Base-by-base conservation (phyloP, 2,329 filamentous ascomycete genomes). In the Calonectria montana region DNA sequence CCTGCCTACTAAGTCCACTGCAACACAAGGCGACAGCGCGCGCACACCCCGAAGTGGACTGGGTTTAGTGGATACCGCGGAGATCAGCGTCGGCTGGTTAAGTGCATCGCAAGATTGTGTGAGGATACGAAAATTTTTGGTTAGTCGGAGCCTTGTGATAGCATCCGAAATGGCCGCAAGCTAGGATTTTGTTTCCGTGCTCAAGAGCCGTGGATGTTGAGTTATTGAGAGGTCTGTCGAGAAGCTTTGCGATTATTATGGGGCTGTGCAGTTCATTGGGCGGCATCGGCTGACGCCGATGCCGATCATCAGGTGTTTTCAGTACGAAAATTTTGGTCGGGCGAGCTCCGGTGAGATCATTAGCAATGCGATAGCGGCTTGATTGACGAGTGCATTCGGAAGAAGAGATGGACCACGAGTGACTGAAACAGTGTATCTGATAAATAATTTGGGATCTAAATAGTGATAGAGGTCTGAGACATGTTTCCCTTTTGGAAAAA, bases 241-340 rank as follows among this genome's bases (percentile, higher is more conserved):
- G 39, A 41, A 18, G 4, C 10, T 41, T n/a, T n/a, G 39, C 15
- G 15, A n/a, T n/a, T 9, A 16, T 9, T 10, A 27, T 53, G 27
- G 27, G 48, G 8, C 16, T 25, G 27, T 31, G 27, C 12, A 23
- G 12, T 25, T 37, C 21, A 57, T 8, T 37, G 47, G 31, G 53
- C 43, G 18, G n/a, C 16, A 7, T 37, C 53, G 53, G 53, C 21
- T 35, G 21, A 8, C 53, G 12, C 53, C 53, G 53, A 37, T 35
- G 53, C n/a, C n/a, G 53, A 57, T 57, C 53, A 57, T 23, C 53
- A 57, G 53, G 31, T 25, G 53, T 16, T 57, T 57, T 57, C n/a
- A 15, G 29, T 12, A 31, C 53, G 4, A 37, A 15, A 57, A 23
- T 23, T 57, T 37, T 25, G 1, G 2, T 57, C 31, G 31, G 2